phyloP scores from a whole-genome alignment of 2,329 filamentous ascomycete genomes.

The Herpotrichia juniperi region DNA sequence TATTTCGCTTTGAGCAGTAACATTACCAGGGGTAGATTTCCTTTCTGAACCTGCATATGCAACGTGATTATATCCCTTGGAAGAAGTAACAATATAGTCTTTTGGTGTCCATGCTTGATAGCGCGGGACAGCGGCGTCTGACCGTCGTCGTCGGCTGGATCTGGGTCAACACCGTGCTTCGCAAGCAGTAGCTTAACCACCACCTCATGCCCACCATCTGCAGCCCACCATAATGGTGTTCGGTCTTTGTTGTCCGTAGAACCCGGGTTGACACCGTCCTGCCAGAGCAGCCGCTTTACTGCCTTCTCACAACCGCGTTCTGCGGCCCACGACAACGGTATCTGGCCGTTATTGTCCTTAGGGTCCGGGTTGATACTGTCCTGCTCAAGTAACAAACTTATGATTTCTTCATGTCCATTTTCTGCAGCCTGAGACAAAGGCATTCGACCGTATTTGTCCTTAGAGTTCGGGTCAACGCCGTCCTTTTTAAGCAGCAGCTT shows the following conservation, averaged over 20 bases:
- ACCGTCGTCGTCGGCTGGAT: background rate
- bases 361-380: background rate
- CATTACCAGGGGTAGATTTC: background rate
- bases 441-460: background rate
- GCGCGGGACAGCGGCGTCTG: conserved; percentile 7
- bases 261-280: conserved; percentile 1
- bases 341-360: background rate
- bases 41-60: background rate
- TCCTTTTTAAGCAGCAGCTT: background rate
- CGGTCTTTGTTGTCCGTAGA: conserved; percentile 1
- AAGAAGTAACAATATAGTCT: background rate
- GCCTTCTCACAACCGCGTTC: background rate
- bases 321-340: background rate
- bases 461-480: background rate
- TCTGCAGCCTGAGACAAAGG: background rate
- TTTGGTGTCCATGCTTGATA: background rate
- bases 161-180: background rate
- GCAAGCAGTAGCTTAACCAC: conserved; percentile 5
- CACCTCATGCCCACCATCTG: conserved; percentile 1
- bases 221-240: conserved; percentile 7
- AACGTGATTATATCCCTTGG: background rate
- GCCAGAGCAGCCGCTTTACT: background rate
- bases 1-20: background rate
- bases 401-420: background rate
- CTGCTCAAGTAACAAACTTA: background rate